These are phyloP conservation scores for Salix suchowensis DNA, from an alignment of 345 rosid genomes.

Conservation along the genomic window DNA sequence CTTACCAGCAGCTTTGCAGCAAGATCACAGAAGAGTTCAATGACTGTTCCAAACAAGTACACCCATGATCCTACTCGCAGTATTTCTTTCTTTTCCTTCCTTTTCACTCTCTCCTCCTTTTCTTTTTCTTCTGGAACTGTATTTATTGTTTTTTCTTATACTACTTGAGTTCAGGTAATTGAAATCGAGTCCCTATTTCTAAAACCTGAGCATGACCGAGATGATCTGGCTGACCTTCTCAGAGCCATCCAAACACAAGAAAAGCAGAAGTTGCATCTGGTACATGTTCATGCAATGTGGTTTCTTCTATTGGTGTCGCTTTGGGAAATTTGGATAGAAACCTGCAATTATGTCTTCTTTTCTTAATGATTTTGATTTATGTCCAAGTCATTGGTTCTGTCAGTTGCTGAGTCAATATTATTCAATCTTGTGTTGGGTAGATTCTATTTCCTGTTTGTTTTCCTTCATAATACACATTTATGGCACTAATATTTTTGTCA, in stretches of 20 bases:
- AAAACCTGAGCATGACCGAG: constrained; percentile 44
- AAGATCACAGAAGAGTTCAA: constrained; percentile 75
- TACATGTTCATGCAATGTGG: constrained; percentile 2
- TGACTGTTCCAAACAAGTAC: constrained; percentile 85
- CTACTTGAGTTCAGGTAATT: constrained; percentile 46
- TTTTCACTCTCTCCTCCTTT: neutral
- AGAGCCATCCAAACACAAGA: constrained; percentile 77
- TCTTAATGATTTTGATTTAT: neutral
- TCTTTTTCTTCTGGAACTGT: too few relatives aligned
- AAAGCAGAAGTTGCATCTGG: constrained; percentile 79
- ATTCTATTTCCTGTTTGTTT: neutral
- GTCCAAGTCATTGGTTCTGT: too few relatives aligned
- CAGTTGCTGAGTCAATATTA: too few relatives aligned
- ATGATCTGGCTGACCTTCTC: constrained; percentile 70
- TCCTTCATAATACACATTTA: neutral
- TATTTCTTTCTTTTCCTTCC: too few relatives aligned
- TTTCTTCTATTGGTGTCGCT: neutral
- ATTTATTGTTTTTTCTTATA: neutral
- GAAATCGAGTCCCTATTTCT: constrained; percentile 63
- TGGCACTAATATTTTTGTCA: too few relatives aligned
- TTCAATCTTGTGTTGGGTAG: too few relatives aligned
- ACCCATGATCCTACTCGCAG: neutral
- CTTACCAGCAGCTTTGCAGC: constrained; percentile 75
- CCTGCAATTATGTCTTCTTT: neutral
- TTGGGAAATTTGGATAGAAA: neutral